Conservation (phyloP, 345 rosid genomes). For the Boechera stricta region DNA sequence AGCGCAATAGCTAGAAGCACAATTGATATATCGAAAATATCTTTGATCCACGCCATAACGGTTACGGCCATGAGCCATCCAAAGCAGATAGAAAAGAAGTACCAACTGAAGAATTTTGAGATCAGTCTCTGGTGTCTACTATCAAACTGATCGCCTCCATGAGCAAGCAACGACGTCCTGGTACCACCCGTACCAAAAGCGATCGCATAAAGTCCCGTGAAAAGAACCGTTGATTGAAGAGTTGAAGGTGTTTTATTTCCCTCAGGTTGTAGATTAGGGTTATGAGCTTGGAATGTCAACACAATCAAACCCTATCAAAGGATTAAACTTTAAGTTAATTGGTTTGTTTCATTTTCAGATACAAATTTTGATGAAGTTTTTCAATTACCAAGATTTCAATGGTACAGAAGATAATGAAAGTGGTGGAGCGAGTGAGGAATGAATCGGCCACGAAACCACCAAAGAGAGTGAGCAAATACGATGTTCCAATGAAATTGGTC, state of each 20-base stretch:
- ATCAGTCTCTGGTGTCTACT: constrained; percentile 42
- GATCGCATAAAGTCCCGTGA: constrained; percentile 50
- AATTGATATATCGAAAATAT: constrained; percentile 47
- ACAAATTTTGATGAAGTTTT: background rate
- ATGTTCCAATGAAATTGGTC: constrained; percentile 64
- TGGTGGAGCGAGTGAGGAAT: constrained; percentile 53
- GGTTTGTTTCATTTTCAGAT: background rate
- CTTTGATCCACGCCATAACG: constrained; percentile 58
- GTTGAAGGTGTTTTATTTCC: constrained; percentile 33
- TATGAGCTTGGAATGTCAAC: constrained; percentile 56
- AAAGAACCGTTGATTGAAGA: constrained; percentile 52
- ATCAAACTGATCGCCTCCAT: constrained; percentile 67
- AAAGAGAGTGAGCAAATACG: constrained; percentile 58
- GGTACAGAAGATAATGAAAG: constrained; percentile 47
- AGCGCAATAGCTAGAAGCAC: constrained; percentile 44
- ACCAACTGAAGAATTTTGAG: constrained; percentile 68
- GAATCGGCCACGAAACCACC: constrained; percentile 63
- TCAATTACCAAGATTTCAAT: constrained; percentile 53
- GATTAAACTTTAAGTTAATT: background rate
- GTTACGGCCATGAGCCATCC: constrained; percentile 58
- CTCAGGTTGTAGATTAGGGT: constrained; percentile 46
- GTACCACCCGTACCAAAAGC: constrained; percentile 62
- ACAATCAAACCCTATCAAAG: constrained; percentile 57
- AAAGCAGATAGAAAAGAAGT: constrained; percentile 52
- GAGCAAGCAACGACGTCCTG: constrained; percentile 58